Base-by-base conservation (phyloP, 345 rosid species). In the Kandelia obovata region DNA sequence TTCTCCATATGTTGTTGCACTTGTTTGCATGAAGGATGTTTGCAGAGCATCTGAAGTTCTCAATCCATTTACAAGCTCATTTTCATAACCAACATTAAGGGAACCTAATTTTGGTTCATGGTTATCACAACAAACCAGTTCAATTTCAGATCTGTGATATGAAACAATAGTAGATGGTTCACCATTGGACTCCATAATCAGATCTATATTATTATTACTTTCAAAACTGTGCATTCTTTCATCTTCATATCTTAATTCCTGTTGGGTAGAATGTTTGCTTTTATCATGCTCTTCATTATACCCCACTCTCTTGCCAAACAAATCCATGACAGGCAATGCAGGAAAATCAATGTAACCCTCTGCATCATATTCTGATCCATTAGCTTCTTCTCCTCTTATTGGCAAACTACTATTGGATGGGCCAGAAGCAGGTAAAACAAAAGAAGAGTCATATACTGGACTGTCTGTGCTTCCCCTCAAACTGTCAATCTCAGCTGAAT, bases 211-310 rank as follows among this genome's bases (percentile, higher is more conserved):
- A 81, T 86, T 87, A 79, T 75, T 79, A 78, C 88, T 85, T 79
- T 81, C 90, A 77, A 90, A 92, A 83, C 82, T 81, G 77, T 90
- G 95, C 96, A 88, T 84, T 68, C 72, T 77, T 55, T 81, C 90
- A 61, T 83, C 89, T 62, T 79, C 86, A 64, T 72, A 78, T 76
- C 74, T 77, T 78, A 84, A 71, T 43, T 69, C 77, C 56, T 61
- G 73, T 53, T 32, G 82, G 57, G 78, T 49, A 64, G 86, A 73
- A 78, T 77, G 68, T 62, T 76, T 79, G 60, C 72, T 37, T 37
- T 37, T 66, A 47, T 82, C 86, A 68, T 76, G 74, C 21, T 78
- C 89, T 76, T 81, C 78, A 69, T 76, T 68, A 73, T 79, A 81
- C 67, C 83, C 84, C 70, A 72, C 90, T 73, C 66, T 77, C 69